Evolutionary conservation across 345 rosid species (phyloP), one percentile per base, ranked within the genome.

Genomic region (Eucalyptus grandis): DNA sequence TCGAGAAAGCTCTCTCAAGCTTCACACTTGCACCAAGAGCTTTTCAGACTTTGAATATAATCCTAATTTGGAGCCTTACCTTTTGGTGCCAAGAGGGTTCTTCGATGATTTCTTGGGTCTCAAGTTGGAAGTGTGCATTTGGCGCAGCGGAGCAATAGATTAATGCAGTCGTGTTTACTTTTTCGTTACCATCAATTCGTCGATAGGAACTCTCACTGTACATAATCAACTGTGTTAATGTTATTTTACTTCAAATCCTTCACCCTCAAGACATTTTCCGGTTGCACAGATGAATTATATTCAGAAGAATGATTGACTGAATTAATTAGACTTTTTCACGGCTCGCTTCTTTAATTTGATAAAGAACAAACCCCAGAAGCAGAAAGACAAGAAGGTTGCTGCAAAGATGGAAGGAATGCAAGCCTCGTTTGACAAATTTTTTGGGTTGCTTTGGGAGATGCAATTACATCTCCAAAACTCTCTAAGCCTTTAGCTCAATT

Each of bases 41-140:
- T 19, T 87, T 53, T 88, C 69, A 4, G 87, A 46, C 62, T 46
- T 72, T 11, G 90, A 50, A 8, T 87, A 44, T 49, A 60, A 6
- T 26, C 87, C 85, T 11, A 88, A 80, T 85, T 40, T 65, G 62
- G n/a, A 31, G 56, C 89, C 86, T 5, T 93, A 87, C 85, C 93
- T 93, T 56, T 11, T 93, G 50, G 85, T 92, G 47, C 95, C 95
- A 5, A 19, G 17, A 77, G 83, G 26, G 83, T 77, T 77, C 83
- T 77, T 37, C 26, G 46, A 40, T 21, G 83, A 37, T 77, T 37
- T 77, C 83, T 77, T 11, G 9, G 83, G 47, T 24, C 83, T 77
- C 83, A 77, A 77, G 47, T 77, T 77, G 22, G 83, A 37, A 77
- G 83, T 37, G 47, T 77, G 83, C 40, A 77, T 77, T 17, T 21